phyloP scores from a whole-genome alignment of 1,284 basidiomycete genomes.

The Tilletia horrida region DNA sequence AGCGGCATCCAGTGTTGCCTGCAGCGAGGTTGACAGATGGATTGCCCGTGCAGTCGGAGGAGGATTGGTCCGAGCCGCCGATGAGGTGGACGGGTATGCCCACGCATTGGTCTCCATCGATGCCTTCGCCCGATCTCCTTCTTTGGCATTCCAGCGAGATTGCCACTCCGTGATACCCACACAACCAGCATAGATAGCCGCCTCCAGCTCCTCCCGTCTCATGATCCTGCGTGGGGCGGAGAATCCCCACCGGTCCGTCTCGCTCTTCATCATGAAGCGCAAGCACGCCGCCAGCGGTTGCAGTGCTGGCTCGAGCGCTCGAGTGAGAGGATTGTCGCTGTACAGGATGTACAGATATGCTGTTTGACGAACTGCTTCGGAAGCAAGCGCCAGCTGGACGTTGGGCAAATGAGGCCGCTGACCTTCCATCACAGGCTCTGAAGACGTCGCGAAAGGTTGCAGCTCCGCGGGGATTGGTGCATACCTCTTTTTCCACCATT shows the following conservation, averaged over 20 bases:
- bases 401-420: not conserved
- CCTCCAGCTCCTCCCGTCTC: slow-evolving; percentile 13
- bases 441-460: not conserved
- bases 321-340: no score
- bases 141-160: not conserved
- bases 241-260: not conserved
- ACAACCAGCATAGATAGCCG: slow-evolving; percentile 1
- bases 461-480: not conserved
- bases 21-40: slow-evolving; percentile 3
- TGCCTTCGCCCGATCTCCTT: not conserved
- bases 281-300: not conserved
- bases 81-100: no score
- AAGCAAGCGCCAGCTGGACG: no score
- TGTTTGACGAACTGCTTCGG: no score
- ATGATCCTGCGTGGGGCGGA: not conserved
- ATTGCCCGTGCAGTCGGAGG: not conserved
- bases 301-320: not conserved
- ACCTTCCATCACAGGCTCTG: not conserved
- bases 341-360: not conserved
- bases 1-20: not conserved
- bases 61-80: not conserved
- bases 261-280: slow-evolving; percentile 11
- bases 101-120: not conserved
- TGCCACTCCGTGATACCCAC: not conserved
- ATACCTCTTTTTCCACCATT: not conserved